Percentiles rank a stretch among this genome's conserved stretches.
These are phyloP conservation scores for Galium porrigens DNA, from an alignment of 305 asterid genomes.

Conservation along the genomic window DNA sequence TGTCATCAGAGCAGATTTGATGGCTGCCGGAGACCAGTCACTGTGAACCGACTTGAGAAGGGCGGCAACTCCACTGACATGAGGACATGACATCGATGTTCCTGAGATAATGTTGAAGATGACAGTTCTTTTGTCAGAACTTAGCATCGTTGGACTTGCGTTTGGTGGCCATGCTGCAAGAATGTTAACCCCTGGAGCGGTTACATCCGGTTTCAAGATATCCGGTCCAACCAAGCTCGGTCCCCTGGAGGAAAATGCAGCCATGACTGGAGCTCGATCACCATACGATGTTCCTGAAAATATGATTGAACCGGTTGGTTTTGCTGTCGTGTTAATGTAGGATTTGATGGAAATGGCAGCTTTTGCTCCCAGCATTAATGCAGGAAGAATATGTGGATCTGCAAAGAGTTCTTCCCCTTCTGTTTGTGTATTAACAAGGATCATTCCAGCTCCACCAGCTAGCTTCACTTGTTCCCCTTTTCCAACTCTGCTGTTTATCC, in stretches of 20 bases:
- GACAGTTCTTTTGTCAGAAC: slow-evolving; percentile 33
- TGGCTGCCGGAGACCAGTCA: slow-evolving; percentile 65
- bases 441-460: slow-evolving; percentile 59
- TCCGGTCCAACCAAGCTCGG: slow-evolving; percentile 40
- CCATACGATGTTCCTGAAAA: slow-evolving; percentile 32
- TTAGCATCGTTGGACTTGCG: slow-evolving; percentile 38
- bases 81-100: slow-evolving; percentile 81
- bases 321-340: slow-evolving; percentile 26
- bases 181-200: slow-evolving; percentile 63
- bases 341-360: slow-evolving; percentile 30
- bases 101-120: slow-evolving; percentile 54
- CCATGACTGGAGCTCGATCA: slow-evolving; percentile 44
- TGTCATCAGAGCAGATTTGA: slow-evolving; percentile 65
- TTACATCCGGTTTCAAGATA: slow-evolving; percentile 53
- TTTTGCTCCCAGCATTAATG: slow-evolving; percentile 33
- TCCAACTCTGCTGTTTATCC: slow-evolving; percentile 32
- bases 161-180: slow-evolving; percentile 73
- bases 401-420: slow-evolving; percentile 51
- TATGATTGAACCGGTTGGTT: slow-evolving; percentile 33
- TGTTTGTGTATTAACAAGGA: slow-evolving; percentile 27
- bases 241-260: slow-evolving; percentile 64
- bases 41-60: slow-evolving; percentile 37
- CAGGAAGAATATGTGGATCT: slow-evolving; percentile 47
- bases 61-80: slow-evolving; percentile 53
- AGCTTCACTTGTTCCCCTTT: slow-evolving; percentile 45